Conservation (phyloP, 2,329 filamentous ascomycete species). For the Aureobasidium sp. region DNA sequence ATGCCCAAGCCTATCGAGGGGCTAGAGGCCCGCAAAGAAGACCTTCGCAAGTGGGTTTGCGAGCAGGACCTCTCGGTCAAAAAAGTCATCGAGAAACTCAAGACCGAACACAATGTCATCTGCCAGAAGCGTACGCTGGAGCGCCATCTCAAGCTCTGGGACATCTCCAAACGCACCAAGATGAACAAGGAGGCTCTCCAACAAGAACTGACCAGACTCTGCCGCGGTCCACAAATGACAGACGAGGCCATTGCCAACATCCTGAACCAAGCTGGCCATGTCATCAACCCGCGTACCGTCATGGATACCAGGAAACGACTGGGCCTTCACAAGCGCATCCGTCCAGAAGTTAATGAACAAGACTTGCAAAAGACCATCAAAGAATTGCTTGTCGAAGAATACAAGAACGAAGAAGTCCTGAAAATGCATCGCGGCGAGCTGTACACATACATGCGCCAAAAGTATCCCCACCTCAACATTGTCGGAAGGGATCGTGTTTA, state of each 20-base stretch:
- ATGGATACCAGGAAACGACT: not conserved
- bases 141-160: not conserved
- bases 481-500: conserved; percentile 6
- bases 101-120: conserved; percentile 2
- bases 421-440: not conserved
- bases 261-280: not conserved
- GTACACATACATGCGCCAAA: not conserved
- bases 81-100: not conserved
- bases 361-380: not conserved
- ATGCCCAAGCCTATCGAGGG: not conserved
- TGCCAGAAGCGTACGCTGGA: conserved; percentile 2
- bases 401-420: not conserved
- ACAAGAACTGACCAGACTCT: not conserved
- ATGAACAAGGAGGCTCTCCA: not conserved
- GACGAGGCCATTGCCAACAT: not conserved
- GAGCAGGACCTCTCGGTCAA: not conserved
- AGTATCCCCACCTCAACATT: conserved; percentile 4
- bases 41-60: not conserved
- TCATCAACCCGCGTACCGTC: not conserved
- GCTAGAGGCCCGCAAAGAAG: not conserved
- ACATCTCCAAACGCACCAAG: not conserved
- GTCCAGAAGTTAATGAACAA: not conserved
- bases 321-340: conserved; percentile 5
- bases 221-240: not conserved
- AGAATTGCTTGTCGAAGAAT: not conserved